Evolutionary conservation across 805 yeast genomes (phyloP).

Genomic region (Spathaspora boniae): DNA sequence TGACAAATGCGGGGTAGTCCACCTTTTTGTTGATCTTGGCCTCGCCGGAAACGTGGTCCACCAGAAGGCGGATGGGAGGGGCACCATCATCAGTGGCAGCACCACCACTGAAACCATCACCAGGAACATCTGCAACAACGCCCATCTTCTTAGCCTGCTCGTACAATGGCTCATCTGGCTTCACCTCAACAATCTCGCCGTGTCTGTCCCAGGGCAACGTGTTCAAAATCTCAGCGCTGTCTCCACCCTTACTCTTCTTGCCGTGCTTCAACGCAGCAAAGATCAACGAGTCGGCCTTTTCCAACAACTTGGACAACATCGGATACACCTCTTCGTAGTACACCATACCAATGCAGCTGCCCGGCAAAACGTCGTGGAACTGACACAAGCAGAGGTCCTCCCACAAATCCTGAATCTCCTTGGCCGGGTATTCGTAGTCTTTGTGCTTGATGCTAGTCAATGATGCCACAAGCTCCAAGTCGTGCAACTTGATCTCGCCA

Average conservation of each 20-base stretch:
- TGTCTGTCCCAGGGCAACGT: constrained; percentile 64
- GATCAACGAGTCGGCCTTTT: constrained; percentile 50
- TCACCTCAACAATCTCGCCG: constrained; percentile 39
- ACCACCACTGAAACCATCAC: constrained; percentile 3
- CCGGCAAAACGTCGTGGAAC: constrained; percentile 97
- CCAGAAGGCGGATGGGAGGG: constrained; percentile 17
- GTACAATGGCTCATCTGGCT: constrained; percentile 17
- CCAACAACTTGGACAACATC: constrained; percentile 58
- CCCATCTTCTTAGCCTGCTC: constrained; percentile 10
- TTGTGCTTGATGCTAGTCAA: constrained; percentile 56
- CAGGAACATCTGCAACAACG: constrained; percentile 4
- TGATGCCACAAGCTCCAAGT: constrained; percentile 80
- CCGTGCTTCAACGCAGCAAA: constrained; percentile 41
- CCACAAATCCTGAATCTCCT: constrained; percentile 72
- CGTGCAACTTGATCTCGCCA: constrained; percentile 75
- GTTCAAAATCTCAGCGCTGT: constrained; percentile 35
- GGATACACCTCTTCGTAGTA: constrained; percentile 80
- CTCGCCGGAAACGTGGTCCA: constrained; percentile 17
- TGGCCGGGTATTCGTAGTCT: constrained; percentile 67
- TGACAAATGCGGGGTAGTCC: constrained; percentile 47
- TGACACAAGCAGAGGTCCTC: constrained; percentile 86
- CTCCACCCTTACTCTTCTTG: neutral
- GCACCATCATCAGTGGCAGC: constrained; percentile 10
- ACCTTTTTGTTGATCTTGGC: constrained; percentile 14
- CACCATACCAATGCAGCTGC: constrained; percentile 91